A percentile compares a stretch with the other conserved stretches of the same genome.
Conservation (phyloP, 108 stramenopile species). For the Nitzschia sp. region DNA sequence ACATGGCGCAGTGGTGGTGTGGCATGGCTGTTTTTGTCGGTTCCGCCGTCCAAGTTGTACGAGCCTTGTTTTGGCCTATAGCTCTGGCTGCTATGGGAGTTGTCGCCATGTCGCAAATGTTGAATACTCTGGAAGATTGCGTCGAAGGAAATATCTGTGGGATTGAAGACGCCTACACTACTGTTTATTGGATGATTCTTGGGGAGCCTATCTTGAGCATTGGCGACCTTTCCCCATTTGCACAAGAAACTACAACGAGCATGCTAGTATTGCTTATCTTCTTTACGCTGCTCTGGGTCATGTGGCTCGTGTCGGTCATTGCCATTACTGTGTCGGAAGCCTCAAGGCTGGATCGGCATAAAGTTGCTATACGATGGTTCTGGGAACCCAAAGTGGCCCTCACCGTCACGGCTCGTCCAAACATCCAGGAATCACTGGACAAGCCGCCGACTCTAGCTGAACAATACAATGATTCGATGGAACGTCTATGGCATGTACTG, state of each 20-base stretch:
- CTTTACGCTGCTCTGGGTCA: slow-evolving; percentile 34
- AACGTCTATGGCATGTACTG: slow-evolving; percentile 28
- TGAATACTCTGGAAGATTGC: slow-evolving; percentile 43
- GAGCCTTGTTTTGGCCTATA: slow-evolving; percentile 45
- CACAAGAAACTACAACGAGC: slow-evolving; percentile 4
- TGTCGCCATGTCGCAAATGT: slow-evolving; percentile 43
- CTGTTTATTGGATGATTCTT: slow-evolving; percentile 39
- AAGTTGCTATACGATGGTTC: slow-evolving; percentile 36
- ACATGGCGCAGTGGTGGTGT: slow-evolving; percentile 40
- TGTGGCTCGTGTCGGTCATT: slow-evolving; percentile 30
- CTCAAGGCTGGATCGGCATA: slow-evolving; percentile 12
- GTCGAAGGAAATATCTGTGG: slow-evolving; percentile 32
- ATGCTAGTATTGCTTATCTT: slow-evolving; percentile 21
- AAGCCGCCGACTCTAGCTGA: background rate
- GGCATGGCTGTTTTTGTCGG: slow-evolving; percentile 50
- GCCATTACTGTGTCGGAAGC: slow-evolving; percentile 39
- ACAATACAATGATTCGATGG: slow-evolving; percentile 29
- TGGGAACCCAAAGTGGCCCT: slow-evolving; percentile 53
- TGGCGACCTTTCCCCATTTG: slow-evolving; percentile 2
- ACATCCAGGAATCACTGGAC: slow-evolving; percentile 2
- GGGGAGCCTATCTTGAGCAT: slow-evolving; percentile 30
- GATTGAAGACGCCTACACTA: slow-evolving; percentile 31
- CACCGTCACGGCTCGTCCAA: slow-evolving; percentile 15
- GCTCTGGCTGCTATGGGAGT: slow-evolving; percentile 21
- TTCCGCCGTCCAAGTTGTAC: slow-evolving; percentile 20